phyloP scores from a whole-genome alignment of 108 stramenopile genomes.

The Skeletonema potamos region DNA sequence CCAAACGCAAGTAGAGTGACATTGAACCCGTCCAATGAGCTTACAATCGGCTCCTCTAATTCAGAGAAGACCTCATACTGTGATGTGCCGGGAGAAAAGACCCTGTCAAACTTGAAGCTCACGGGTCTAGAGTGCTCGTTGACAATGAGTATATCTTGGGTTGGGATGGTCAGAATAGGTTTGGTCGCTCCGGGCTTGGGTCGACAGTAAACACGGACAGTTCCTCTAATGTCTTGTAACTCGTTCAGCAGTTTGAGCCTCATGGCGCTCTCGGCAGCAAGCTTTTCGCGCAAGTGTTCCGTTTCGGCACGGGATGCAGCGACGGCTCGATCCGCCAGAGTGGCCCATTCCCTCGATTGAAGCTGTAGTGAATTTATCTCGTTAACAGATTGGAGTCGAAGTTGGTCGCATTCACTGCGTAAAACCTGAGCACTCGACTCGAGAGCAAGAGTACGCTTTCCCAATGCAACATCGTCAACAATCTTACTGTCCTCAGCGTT shows the following conservation, averaged over 20 bases:
- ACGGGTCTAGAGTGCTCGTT: constrained; percentile 59
- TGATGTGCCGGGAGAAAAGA: constrained; percentile 66
- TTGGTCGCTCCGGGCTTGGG: constrained; percentile 40
- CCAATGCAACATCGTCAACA: not conserved
- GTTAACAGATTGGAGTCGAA: constrained; percentile 47
- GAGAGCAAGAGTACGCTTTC: not conserved
- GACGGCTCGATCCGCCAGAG: constrained; percentile 42
- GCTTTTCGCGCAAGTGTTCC: constrained; percentile 56
- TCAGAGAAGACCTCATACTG: constrained; percentile 91
- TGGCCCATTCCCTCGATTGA: constrained; percentile 45
- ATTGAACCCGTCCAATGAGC: constrained; percentile 95
- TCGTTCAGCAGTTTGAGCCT: constrained; percentile 73
- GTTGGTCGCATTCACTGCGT: constrained; percentile 48
- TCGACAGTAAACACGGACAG: constrained; percentile 81
- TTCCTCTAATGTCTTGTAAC: constrained; percentile 78
- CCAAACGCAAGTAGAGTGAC: constrained; percentile 96
- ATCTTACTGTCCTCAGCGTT: not conserved
- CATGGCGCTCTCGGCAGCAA: constrained; percentile 73
- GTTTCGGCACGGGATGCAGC: constrained; percentile 51
- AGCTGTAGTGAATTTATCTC: constrained; percentile 45
- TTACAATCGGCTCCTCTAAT: constrained; percentile 84
- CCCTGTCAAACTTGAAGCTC: constrained; percentile 89
- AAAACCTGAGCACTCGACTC: not conserved
- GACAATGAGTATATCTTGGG: constrained; percentile 67
- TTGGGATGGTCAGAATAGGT: constrained; percentile 52